A percentile compares a stretch with the other conserved stretches of the same genome.
Evolutionary conservation across 2,329 filamentous ascomycete species (phyloP).

Genomic region (Paecilomyces formosus): DNA sequence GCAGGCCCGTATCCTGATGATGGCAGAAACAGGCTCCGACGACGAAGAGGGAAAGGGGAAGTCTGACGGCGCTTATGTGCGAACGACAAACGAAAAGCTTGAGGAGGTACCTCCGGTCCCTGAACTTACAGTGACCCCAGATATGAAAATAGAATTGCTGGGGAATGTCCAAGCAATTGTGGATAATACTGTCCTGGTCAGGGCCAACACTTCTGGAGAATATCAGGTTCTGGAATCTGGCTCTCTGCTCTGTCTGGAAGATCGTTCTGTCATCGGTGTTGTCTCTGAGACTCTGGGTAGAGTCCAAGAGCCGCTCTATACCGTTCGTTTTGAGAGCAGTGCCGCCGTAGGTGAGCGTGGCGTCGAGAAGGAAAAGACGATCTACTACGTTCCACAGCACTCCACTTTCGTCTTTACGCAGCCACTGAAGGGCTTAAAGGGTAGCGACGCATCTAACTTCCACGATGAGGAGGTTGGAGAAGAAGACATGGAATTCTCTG

Average conservation of each 20-base stretch:
- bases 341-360: constrained; percentile 61
- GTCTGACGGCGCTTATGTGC: constrained; percentile 45
- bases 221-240: constrained; percentile 78
- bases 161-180: constrained; percentile 71
- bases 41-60: constrained; percentile 56
- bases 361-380: constrained; percentile 58
- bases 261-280: constrained; percentile 69
- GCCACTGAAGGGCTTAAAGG: constrained; percentile 69
- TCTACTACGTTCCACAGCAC: constrained; percentile 75
- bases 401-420: constrained; percentile 83
- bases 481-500: constrained; percentile 90
- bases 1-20: constrained; percentile 77
- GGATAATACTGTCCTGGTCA: constrained; percentile 70
- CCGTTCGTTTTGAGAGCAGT: constrained; percentile 63
- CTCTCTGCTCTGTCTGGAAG: constrained; percentile 71
- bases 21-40: constrained; percentile 70
- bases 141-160: constrained; percentile 69
- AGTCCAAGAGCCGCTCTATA: constrained; percentile 80
- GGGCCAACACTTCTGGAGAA: constrained; percentile 69
- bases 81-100: constrained; percentile 71
- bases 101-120: constrained; percentile 65
- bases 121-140: constrained; percentile 65
- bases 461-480: constrained; percentile 84
- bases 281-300: constrained; percentile 81
- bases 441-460: constrained; percentile 88